Percentiles rank a stretch among this genome's conserved stretches.
These are phyloP conservation scores for Nicotiana tomentosiformis DNA, from an alignment of 257 asterid genomes.

Conservation along the genomic window DNA sequence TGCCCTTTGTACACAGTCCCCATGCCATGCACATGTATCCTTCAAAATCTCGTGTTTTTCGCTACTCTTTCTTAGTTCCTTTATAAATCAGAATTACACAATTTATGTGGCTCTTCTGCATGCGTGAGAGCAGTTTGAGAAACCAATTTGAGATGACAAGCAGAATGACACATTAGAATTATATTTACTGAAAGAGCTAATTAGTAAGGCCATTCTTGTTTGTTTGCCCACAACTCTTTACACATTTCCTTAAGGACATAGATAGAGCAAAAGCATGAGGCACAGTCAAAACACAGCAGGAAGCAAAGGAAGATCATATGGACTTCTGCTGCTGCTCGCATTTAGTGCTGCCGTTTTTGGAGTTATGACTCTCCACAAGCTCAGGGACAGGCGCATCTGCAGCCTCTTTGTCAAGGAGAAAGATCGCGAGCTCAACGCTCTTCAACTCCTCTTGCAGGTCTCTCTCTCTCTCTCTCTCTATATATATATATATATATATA, in stretches of 20 bases:
- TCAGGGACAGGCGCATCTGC: conserved; percentile 44
- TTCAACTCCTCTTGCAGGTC: conserved; percentile 64
- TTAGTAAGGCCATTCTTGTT: conserved; percentile 15
- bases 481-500: too few species aligned
- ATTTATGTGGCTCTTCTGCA: background rate
- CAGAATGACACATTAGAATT: conserved; percentile 11
- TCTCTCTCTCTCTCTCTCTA: background rate
- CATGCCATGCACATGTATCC: conserved; percentile 16
- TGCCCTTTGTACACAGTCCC: conserved; percentile 16
- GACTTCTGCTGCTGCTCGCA: conserved; percentile 34
- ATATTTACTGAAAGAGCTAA: conserved; percentile 3
- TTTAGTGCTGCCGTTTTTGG: conserved; percentile 52
- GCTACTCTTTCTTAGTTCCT: background rate
- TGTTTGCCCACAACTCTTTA: background rate
- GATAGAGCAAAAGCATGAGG: conserved; percentile 1
- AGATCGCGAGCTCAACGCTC: conserved; percentile 40
- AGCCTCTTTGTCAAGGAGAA: conserved; percentile 39
- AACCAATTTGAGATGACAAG: conserved; percentile 20
- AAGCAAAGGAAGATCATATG: conserved; percentile 34
- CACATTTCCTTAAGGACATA: background rate
- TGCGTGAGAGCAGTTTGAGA: conserved; percentile 15
- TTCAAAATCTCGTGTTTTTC: conserved; percentile 16
- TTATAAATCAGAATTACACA: background rate
- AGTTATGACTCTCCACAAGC: conserved; percentile 45
- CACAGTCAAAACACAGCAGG: conserved; percentile 19